phyloP scores from a whole-genome alignment of 2,329 filamentous ascomycete genomes.

The Clarireedia monteithiana region DNA sequence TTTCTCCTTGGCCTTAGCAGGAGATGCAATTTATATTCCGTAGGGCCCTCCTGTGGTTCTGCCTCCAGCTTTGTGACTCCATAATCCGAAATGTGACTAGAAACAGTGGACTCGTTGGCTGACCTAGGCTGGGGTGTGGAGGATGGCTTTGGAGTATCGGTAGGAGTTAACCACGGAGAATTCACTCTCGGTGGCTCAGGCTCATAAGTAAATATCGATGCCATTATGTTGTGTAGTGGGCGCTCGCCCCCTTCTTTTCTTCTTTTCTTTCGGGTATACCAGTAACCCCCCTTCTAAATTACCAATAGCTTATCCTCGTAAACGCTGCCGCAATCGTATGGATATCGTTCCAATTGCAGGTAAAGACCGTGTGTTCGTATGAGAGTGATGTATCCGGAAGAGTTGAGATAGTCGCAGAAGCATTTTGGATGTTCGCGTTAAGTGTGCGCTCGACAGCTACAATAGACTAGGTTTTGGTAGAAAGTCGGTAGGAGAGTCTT shows the following conservation, averaged over 20 bases:
- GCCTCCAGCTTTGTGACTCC: constrained; percentile 71
- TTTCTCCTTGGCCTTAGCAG: constrained; percentile 70
- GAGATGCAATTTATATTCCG: constrained; percentile 93
- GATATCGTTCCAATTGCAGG: constrained; percentile 15
- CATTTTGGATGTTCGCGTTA: constrained; percentile 36
- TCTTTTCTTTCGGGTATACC: neutral
- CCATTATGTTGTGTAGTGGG: constrained; percentile 45
- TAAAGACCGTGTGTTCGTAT: constrained; percentile 43
- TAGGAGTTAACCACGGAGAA: constrained; percentile 75
- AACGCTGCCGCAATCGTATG: constrained; percentile 15
- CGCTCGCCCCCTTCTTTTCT: neutral
- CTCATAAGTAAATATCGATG: constrained; percentile 94
- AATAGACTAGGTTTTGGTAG: neutral
- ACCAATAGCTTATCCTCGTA: neutral
- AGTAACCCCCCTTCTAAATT: neutral
- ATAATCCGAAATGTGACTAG: constrained; percentile 48
- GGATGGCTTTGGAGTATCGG: constrained; percentile 28
- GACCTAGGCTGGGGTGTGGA: constrained; percentile 18
- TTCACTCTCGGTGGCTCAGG: constrained; percentile 79
- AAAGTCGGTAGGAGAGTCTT: neutral
- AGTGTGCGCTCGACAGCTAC: neutral
- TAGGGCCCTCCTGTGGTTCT: constrained; percentile 89
- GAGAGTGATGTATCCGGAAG: constrained; percentile 36
- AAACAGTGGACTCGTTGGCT: constrained; percentile 18
- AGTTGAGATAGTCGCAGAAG: constrained; percentile 35